Conservation (phyloP, 495 filamentous ascomycete genomes). For the Xylaria telfairii region DNA sequence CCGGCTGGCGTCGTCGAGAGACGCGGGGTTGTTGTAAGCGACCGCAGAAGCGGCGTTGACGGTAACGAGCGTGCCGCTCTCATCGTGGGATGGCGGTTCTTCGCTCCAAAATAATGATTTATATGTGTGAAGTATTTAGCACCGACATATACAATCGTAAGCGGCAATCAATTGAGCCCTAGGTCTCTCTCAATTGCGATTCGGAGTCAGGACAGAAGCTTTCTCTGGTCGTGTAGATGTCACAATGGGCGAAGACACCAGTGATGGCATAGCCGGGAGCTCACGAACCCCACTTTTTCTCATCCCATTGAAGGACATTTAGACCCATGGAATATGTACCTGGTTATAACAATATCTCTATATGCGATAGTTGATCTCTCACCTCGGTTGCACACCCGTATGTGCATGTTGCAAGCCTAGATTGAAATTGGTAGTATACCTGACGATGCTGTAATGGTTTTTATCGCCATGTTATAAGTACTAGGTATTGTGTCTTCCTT, state of each 20-base stretch:
- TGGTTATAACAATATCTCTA: background rate
- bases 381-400: no score
- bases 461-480: background rate
- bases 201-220: background rate
- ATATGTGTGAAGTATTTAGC: background rate
- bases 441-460: background rate
- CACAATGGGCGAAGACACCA: background rate
- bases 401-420: no score
- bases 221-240: background rate
- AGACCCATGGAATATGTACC: background rate
- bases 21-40: constrained; percentile 1
- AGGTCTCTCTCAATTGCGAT: background rate
- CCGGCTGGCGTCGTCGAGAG: constrained; percentile 11
- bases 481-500: no score
- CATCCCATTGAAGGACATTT: background rate
- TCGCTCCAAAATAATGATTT: background rate
- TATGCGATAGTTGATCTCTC: background rate
- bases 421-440: no score
- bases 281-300: background rate
- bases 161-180: background rate
- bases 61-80: constrained; percentile 32
- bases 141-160: background rate
- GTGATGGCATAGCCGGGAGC: background rate
- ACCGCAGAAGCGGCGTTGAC: constrained; percentile 25
- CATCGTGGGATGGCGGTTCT: constrained; percentile 27